These are phyloP conservation scores for Pascua guehoae DNA, from an alignment of 1,284 basidiomycete species.

Conservation along the genomic window DNA sequence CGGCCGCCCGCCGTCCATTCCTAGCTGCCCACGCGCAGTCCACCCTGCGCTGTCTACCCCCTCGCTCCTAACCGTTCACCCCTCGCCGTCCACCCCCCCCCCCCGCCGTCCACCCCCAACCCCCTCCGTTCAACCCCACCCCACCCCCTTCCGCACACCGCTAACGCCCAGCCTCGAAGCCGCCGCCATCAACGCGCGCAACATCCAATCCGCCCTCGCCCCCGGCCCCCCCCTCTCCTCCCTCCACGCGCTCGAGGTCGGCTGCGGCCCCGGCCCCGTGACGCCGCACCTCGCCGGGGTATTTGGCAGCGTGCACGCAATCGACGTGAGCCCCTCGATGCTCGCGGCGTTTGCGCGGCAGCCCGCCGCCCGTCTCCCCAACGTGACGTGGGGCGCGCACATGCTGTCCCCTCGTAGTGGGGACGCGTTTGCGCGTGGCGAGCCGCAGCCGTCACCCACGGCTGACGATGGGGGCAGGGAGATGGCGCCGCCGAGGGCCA, in stretches of 20 bases:
- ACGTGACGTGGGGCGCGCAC: constrained; percentile 19
- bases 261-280: constrained; percentile 36
- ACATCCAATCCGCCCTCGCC: constrained; percentile 22
- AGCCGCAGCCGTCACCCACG: constrained; percentile 22
- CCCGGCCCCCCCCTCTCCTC: constrained; percentile 7
- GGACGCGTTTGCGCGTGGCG: constrained; percentile 5
- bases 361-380: background rate
- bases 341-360: constrained; percentile 22
- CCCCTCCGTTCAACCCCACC: background rate
- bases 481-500: constrained; percentile 14
- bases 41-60: too few relatives aligned
- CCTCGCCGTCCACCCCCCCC: background rate
- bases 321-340: constrained; percentile 37
- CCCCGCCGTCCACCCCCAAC: background rate
- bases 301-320: constrained; percentile 31
- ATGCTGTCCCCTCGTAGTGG: constrained; percentile 18
- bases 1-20: too few relatives aligned
- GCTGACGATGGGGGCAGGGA: constrained; percentile 14
- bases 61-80: too few relatives aligned
- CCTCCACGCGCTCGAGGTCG: constrained; percentile 32
- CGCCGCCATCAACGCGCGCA: constrained; percentile 21
- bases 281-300: constrained; percentile 23
- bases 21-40: too few relatives aligned
- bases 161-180: constrained; percentile 20
- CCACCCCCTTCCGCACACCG: background rate